phyloP scores from a whole-genome alignment of 441 rosid species.

The Dalechampia spathulata region DNA sequence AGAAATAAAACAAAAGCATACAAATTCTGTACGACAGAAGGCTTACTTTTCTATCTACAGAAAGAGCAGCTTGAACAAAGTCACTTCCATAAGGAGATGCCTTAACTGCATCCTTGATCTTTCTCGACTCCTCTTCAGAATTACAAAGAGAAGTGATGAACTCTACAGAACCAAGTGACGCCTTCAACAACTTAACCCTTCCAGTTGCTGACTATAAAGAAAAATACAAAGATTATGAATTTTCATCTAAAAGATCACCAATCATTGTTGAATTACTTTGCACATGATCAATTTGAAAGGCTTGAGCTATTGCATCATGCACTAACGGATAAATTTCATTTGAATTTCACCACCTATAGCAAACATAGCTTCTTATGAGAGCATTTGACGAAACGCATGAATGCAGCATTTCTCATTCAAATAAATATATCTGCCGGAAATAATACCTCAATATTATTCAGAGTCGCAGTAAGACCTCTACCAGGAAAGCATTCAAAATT shows the following conservation, averaged over 20 bases:
- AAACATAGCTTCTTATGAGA: not conserved
- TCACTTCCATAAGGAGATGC: conserved; percentile 67
- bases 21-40: not conserved
- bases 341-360: not conserved
- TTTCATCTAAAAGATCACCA: not conserved
- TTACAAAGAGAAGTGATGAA: conserved; percentile 67
- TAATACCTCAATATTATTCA: conserved; percentile 61
- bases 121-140: conserved; percentile 60
- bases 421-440: conserved; percentile 5
- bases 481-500: conserved; percentile 91
- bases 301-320: not conserved
- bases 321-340: not conserved
- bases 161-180: conserved; percentile 86
- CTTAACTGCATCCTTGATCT: conserved; percentile 66
- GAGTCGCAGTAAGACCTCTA: conserved; percentile 83
- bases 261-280: not conserved
- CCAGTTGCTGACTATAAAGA: conserved; percentile 51
- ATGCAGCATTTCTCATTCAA: not conserved
- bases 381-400: not conserved
- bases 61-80: conserved; percentile 90
- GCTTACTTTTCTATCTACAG: conserved; percentile 69
- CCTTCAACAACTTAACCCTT: conserved; percentile 46
- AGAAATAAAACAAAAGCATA: too few relatives aligned
- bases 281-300: not conserved
- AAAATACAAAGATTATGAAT: not conserved